Evolutionary conservation across 2,329 filamentous ascomycete species (phyloP).

Genomic region (Fusarium burgessii): DNA sequence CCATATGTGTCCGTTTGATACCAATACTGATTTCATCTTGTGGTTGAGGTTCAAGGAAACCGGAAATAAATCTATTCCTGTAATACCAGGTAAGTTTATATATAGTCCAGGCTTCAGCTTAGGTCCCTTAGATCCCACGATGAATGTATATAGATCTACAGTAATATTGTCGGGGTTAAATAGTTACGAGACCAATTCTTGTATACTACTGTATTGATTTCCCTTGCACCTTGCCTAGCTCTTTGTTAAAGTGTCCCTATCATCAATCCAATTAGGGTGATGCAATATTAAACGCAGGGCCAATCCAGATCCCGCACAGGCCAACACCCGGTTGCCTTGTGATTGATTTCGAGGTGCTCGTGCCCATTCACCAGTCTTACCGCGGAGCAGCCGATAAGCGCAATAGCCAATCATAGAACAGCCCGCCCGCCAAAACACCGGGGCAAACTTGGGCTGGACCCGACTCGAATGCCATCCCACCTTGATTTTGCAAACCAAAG

Average conservation of each 20-base stretch:
- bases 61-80: background rate
- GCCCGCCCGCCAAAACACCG: slow-evolving; percentile 36
- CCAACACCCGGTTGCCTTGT: slow-evolving; percentile 12
- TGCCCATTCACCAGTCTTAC: slow-evolving; percentile 38
- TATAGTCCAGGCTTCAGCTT: background rate
- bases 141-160: too few relatives aligned
- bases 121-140: background rate
- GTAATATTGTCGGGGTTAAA: too few relatives aligned
- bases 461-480: slow-evolving; percentile 47
- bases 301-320: background rate
- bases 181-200: too few relatives aligned
- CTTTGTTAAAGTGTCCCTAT: too few relatives aligned
- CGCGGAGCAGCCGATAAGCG: slow-evolving; percentile 43
- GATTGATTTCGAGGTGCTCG: slow-evolving; percentile 22
- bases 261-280: background rate
- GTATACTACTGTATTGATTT: too few relatives aligned
- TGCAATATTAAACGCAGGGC: background rate
- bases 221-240: too few relatives aligned
- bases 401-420: slow-evolving; percentile 36
- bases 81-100: background rate
- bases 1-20: background rate
- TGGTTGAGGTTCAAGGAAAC: background rate
- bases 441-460: slow-evolving; percentile 36
- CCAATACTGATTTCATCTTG: background rate
- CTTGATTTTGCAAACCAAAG: slow-evolving; percentile 47